Evolutionary conservation across 169 alveolate genomes (phyloP).

Genomic region (Perkinsus marinus): DNA sequence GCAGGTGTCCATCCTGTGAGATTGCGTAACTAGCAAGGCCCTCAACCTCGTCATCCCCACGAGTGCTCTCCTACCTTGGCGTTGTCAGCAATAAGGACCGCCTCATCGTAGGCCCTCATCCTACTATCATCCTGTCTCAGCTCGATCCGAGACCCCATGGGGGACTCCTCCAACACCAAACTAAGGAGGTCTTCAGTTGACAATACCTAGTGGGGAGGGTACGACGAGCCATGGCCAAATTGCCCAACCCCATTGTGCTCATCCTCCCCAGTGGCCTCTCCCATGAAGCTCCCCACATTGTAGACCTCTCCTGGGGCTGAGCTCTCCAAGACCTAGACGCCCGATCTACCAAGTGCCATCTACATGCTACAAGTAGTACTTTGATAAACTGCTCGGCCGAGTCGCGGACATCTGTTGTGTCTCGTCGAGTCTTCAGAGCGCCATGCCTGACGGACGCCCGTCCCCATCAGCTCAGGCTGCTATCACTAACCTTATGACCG

Average conservation of each 20-base stretch:
- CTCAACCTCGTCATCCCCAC: no score
- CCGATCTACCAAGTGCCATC: not conserved
- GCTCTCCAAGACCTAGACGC: not conserved
- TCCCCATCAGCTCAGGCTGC: no score
- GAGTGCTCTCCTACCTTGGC: no score
- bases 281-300: not conserved
- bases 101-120: not conserved
- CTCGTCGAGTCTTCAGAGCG: not conserved
- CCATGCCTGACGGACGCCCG: not conserved
- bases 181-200: not conserved
- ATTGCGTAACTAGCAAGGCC: not conserved
- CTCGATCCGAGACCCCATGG: not conserved
- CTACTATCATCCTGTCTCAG: not conserved
- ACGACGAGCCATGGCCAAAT: not conserved
- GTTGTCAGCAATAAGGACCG: conserved; percentile 1
- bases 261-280: not conserved
- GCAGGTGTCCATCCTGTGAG: conserved; percentile 3
- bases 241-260: not conserved
- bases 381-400: not conserved
- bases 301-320: conserved; percentile 3
- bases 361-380: no score
- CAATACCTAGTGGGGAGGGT: not conserved
- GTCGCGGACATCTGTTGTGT: not conserved
- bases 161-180: not conserved
- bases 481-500: not conserved